phyloP scores from a whole-genome alignment of 2,329 filamentous ascomycete species.

The Amauroascus verrucosus region DNA sequence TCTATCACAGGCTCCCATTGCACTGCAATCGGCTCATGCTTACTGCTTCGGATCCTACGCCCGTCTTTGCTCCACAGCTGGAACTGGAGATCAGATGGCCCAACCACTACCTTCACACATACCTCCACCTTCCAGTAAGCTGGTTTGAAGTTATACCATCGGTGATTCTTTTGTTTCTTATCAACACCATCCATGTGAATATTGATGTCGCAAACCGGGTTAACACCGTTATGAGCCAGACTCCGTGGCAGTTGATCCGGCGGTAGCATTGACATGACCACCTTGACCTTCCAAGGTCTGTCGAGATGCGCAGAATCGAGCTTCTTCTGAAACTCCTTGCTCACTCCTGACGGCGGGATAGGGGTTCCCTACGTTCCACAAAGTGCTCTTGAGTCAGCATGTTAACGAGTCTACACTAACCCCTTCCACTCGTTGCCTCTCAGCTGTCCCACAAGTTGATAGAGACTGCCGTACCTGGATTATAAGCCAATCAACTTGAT shows the following conservation, averaged over 20 bases:
- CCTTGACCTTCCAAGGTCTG: constrained; percentile 23
- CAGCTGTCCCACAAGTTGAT: neutral
- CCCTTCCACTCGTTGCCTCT: neutral
- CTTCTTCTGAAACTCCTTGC: constrained; percentile 23
- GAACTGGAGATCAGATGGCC: constrained; percentile 29
- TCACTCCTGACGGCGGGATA: constrained; percentile 20
- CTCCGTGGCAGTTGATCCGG: constrained; percentile 20
- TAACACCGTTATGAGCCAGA: constrained; percentile 20
- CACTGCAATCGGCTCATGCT: constrained; percentile 26
- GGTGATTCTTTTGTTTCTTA: constrained; percentile 28
- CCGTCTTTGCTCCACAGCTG: constrained; percentile 27
- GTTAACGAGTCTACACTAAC: neutral
- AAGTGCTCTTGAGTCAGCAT: neutral
- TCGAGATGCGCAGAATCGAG: constrained; percentile 19
- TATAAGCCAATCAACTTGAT: constrained; percentile 31
- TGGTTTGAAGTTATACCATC: constrained; percentile 27
- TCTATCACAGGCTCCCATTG: constrained; percentile 21
- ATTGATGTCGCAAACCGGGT: constrained; percentile 24
- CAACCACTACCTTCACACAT: constrained; percentile 27
- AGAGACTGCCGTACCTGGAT: constrained; percentile 20
- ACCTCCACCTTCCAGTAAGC: constrained; percentile 26
- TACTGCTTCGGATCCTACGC: constrained; percentile 17
- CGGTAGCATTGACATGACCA: constrained; percentile 26
- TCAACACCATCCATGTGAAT: constrained; percentile 23
- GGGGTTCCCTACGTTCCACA: constrained; percentile 16